Evolutionary conservation across 352 stramenopile species (phyloP).

Genomic region (Pythium volutum): DNA sequence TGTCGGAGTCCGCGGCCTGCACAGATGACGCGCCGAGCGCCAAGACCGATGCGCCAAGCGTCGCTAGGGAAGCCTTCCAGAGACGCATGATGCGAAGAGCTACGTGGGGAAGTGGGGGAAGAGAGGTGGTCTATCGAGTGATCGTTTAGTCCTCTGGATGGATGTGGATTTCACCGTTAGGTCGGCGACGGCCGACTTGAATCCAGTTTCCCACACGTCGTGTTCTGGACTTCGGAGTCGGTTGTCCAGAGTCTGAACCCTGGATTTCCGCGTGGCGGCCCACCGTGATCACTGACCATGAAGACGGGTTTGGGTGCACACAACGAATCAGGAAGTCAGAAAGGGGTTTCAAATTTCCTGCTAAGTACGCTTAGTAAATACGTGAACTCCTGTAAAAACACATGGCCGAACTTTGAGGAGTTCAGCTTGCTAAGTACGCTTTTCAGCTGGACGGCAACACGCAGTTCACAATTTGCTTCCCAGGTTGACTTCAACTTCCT

Average conservation of each 20-base stretch:
- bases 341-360: not conserved
- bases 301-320: not conserved
- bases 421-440: not conserved
- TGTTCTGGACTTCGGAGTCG: too few relatives aligned
- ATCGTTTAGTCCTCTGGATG: constrained; percentile 1
- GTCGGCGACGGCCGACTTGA: not conserved
- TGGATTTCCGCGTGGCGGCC: constrained; percentile 4
- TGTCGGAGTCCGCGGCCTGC: constrained; percentile 7
- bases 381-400: constrained; percentile 1
- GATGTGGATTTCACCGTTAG: not conserved
- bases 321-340: constrained; percentile 10
- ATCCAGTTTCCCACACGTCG: constrained; percentile 3
- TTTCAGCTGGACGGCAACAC: too few relatives aligned
- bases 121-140: not conserved
- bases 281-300: not conserved
- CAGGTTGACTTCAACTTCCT: too few relatives aligned
- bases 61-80: constrained; percentile 4
- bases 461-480: too few relatives aligned
- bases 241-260: not conserved
- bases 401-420: not conserved
- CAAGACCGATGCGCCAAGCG: not conserved
- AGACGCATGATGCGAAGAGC: constrained; percentile 8
- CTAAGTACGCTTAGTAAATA: constrained; percentile 11
- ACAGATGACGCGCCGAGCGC: constrained; percentile 1
- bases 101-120: not conserved